Conservation (phyloP, 192 early-diverging fungal species). For the Mortierella hygrophila region DNA sequence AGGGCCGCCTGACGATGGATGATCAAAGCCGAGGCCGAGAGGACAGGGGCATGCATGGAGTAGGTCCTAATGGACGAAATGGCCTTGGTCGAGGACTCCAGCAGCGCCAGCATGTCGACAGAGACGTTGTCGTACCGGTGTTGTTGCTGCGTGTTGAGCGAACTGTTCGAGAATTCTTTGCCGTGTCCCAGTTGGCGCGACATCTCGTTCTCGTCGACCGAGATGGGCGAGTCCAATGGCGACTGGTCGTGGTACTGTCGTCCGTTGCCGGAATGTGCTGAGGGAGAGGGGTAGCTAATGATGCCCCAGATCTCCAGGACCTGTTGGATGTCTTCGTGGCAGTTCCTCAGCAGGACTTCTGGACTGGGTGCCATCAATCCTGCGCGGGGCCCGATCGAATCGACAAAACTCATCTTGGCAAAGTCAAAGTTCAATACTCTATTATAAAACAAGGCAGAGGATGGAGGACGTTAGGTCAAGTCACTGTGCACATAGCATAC, state of each 20-base stretch:
- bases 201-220: slow-evolving; percentile 22
- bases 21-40: slow-evolving; percentile 50
- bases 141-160: slow-evolving; percentile 38
- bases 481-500: background rate
- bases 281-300: slow-evolving; percentile 57
- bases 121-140: slow-evolving; percentile 21
- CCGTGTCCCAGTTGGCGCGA: slow-evolving; percentile 21
- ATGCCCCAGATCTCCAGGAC: slow-evolving; percentile 66
- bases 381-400: slow-evolving; percentile 31
- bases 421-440: background rate
- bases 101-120: slow-evolving; percentile 59
- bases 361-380: slow-evolving; percentile 44
- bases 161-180: slow-evolving; percentile 25
- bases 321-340: slow-evolving; percentile 64
- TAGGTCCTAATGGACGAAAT: slow-evolving; percentile 66
- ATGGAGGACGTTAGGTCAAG: background rate
- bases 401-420: slow-evolving; percentile 28
- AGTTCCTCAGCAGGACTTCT: slow-evolving; percentile 57
- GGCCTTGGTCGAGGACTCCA: slow-evolving; percentile 65
- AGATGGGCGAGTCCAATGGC: slow-evolving; percentile 36
- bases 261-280: slow-evolving; percentile 18
- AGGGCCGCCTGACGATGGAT: slow-evolving; percentile 61
- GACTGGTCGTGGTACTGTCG: background rate
- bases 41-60: slow-evolving; percentile 61
- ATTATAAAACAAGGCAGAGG: slow-evolving; percentile 4